phyloP scores from a whole-genome alignment of 805 yeast species.

The Lachancea quebecensis region DNA sequence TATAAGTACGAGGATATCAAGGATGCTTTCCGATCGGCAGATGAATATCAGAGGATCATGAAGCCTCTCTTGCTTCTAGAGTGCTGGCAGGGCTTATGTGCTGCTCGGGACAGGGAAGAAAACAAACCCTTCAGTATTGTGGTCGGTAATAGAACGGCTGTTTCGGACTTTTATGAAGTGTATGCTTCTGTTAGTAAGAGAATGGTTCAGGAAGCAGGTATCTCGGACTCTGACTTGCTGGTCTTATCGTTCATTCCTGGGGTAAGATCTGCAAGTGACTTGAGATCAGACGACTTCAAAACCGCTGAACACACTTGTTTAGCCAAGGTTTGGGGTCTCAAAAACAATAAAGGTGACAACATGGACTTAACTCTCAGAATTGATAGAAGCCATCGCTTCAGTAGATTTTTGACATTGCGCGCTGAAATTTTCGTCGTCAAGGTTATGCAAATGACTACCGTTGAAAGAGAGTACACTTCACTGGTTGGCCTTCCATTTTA shows the following conservation, averaged over 20 bases:
- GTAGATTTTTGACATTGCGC: constrained; percentile 51
- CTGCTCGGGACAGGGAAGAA: constrained; percentile 56
- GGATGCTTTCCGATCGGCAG: constrained; percentile 47
- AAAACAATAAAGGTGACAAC: constrained; percentile 54
- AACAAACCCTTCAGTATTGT: constrained; percentile 54
- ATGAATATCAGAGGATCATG: constrained; percentile 62
- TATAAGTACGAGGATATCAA: constrained; percentile 42
- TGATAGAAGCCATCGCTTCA: constrained; percentile 39
- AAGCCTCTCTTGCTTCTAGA: constrained; percentile 81
- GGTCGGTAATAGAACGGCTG: constrained; percentile 74
- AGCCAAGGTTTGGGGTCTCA: constrained; percentile 73
- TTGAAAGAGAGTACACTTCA: constrained; percentile 88
- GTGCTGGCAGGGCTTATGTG: constrained; percentile 86
- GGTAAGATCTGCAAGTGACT: constrained; percentile 20
- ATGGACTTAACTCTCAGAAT: constrained; percentile 74
- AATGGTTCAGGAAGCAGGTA: constrained; percentile 42
- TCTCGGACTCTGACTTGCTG: constrained; percentile 71
- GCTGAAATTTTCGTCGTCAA: constrained; percentile 59
- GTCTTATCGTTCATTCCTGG: constrained; percentile 51
- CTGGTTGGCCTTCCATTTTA: constrained; percentile 76
- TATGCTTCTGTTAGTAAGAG: constrained; percentile 61
- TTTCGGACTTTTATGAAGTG: constrained; percentile 83
- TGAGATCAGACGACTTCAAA: constrained; percentile 32
- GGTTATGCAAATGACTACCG: constrained; percentile 81
- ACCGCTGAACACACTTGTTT: constrained; percentile 48